Base-by-base conservation (phyloP, 202 grass and related monocot species). In the Carex arenaria region DNA sequence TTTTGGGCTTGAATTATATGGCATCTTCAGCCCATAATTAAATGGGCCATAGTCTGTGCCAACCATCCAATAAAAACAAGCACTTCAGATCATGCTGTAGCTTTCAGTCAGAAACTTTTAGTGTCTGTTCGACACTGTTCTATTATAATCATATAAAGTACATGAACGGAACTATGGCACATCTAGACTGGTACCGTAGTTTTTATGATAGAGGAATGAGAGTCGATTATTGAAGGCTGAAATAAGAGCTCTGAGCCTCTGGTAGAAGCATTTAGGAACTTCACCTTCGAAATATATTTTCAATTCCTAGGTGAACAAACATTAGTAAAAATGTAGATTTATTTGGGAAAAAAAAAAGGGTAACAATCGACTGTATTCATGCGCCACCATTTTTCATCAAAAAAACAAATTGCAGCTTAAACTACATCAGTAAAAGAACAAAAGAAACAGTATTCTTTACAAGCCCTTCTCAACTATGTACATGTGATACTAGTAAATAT, bases 401-500 rank as follows among this genome's bases (percentile, higher is more conserved):
- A 3, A 74, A 15, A n/a, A 32, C 5, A 51, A 52, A 17, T 57
- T 5, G 30, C 15, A 38, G 53, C 28, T 11, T 54, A 57, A 34
- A 57, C 0, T 77, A 77, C 1, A 36, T 60, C 7, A 59, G 17
- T 0, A 59, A 60, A 77, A 78, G 28, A 77, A 54, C 20, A 55
- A 78, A 60, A 59, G 1, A 59, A 78, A 78, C 17, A 1, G 53
- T 36, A 59, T 78, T 78, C 52, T 78, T 20, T 59, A 78, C 53
- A 78, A 78, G 34, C 28, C 30, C 8, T 38, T 55, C 53, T 60
- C 52, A 78, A 60, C 30, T 78, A 60, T 78, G 52, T 78, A 78
- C 73, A 78, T 59, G 73, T 57, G 7, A 34, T 0, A 57, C 51
- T 77, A 56, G 1, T 26, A 26, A 26, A 26, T 18, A 20, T 42